phyloP scores from a whole-genome alignment of 176 grass and related monocot genomes.

The Oryza brachyantha region DNA sequence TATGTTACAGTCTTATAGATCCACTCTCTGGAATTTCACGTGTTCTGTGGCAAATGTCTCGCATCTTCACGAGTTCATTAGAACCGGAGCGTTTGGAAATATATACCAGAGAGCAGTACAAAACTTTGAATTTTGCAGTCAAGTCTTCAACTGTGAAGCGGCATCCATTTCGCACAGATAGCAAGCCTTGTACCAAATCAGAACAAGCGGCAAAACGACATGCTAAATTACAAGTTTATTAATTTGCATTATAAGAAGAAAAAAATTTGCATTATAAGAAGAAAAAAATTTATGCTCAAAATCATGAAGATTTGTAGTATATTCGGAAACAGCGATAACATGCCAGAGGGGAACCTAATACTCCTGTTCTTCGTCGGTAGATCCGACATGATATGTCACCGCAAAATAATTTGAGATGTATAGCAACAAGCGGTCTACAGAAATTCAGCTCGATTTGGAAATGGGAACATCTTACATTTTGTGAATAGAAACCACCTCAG shows the following conservation, averaged over 20 bases:
- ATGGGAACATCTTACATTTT: not conserved
- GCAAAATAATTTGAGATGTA: not conserved
- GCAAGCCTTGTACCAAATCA: not conserved
- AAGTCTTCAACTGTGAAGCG: no score
- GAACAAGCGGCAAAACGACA: not conserved
- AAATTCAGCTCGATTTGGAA: constrained; percentile 12
- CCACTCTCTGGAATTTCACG: not conserved
- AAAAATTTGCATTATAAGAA: no score
- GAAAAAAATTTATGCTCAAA: no score
- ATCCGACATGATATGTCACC: not conserved
- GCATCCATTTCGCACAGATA: not conserved
- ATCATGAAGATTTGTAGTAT: no score
- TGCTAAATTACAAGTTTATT: not conserved
- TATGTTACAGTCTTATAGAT: not conserved
- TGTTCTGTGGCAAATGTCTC: not conserved
- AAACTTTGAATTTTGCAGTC: not conserved
- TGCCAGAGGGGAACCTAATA: not conserved
- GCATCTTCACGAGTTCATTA: not conserved
- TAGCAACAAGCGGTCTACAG: constrained; percentile 1
- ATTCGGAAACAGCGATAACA: not conserved
- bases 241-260: not conserved
- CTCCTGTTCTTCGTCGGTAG: not conserved
- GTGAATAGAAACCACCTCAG: not conserved
- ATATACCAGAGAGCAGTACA: not conserved
- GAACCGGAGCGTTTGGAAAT: no score